Evolutionary conservation across 1,284 basidiomycete genomes (phyloP), one percentile per base, ranked within the genome.

Genomic region (Cryptococcus depauperatus): DNA sequence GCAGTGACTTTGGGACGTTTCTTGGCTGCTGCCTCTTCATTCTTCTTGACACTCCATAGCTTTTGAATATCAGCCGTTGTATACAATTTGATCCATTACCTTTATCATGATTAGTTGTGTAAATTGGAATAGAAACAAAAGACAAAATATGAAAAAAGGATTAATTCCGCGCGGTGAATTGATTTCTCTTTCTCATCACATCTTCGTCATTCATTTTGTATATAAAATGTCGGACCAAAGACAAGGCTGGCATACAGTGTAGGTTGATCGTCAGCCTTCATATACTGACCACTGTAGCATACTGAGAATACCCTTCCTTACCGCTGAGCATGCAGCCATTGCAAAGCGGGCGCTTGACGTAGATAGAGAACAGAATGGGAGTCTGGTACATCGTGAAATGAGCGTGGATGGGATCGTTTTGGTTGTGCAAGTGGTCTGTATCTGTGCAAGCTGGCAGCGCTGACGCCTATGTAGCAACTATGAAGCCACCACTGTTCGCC

Each of bases 21-120:
- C 82, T 90, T 93, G 14, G 84, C 82, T 44, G 87, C 86, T 47
- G 86, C 86, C 66, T 92, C 86, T 75, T 92, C 86, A 43, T 71
- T 62, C 82, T 95, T 93, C 81, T 95, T 95, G 82, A 96, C 85
- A 58, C 82, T 87, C 85, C 91, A 95, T 64, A 96, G 93, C 91
- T 96, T 59, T 43, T 10, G 2, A 30, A 23, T 30, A 30, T n/a
- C 29, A 10, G n/a, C n/a, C n/a, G n/a, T n/a, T n/a, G n/a, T n/a
- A n/a, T n/a, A n/a, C n/a, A n/a, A n/a, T n/a, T n/a, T n/a, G n/a
- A n/a, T n/a, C n/a, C n/a, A n/a, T n/a, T n/a, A n/a, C n/a, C n/a
- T n/a, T n/a, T n/a, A n/a, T n/a, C n/a, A n/a, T n/a, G n/a, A n/a
- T n/a, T n/a, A n/a, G n/a, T n/a, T n/a, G n/a, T n/a, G n/a, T n/a